These are phyloP conservation scores for Phytophthora niederhauseri DNA, from an alignment of 352 stramenopile species.

Conservation along the genomic window DNA sequence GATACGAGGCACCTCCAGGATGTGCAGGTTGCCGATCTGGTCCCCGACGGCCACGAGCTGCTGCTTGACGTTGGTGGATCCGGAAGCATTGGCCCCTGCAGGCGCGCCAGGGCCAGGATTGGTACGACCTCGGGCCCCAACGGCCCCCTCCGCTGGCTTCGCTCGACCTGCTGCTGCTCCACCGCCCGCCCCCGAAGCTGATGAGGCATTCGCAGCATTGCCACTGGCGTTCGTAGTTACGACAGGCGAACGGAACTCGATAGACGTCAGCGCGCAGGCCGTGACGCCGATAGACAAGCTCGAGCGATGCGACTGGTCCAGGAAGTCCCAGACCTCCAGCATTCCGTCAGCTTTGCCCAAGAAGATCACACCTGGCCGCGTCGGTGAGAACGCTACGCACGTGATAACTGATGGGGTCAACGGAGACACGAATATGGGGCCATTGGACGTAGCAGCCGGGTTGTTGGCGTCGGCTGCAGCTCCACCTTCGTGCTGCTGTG, in stretches of 20 bases:
- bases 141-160: constrained; percentile 20
- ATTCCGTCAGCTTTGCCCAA: constrained; percentile 90
- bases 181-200: constrained; percentile 9
- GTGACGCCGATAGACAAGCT: constrained; percentile 84
- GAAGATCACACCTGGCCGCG: constrained; percentile 87
- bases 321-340: constrained; percentile 95
- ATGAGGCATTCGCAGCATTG: constrained; percentile 18
- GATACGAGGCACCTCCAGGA: constrained; percentile 90
- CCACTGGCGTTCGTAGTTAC: constrained; percentile 22
- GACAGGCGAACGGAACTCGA: constrained; percentile 70
- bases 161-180: constrained; percentile 19
- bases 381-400: constrained; percentile 89
- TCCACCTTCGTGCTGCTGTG: constrained; percentile 35
- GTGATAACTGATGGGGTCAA: constrained; percentile 82
- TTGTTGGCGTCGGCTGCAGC: constrained; percentile 1
- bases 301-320: constrained; percentile 90
- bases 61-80: constrained; percentile 68
- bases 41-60: constrained; percentile 93
- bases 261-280: constrained; percentile 87
- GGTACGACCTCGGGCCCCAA: constrained; percentile 26
- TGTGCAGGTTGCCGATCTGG: constrained; percentile 92
- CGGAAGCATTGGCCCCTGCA: constrained; percentile 8
- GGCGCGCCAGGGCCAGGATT: constrained; percentile 21
- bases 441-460: constrained; percentile 39
- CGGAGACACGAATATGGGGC: constrained; percentile 89